These are phyloP conservation scores for Tetrapisispora pingtungensis DNA, from an alignment of 805 yeast species.

Conservation along the genomic window DNA sequence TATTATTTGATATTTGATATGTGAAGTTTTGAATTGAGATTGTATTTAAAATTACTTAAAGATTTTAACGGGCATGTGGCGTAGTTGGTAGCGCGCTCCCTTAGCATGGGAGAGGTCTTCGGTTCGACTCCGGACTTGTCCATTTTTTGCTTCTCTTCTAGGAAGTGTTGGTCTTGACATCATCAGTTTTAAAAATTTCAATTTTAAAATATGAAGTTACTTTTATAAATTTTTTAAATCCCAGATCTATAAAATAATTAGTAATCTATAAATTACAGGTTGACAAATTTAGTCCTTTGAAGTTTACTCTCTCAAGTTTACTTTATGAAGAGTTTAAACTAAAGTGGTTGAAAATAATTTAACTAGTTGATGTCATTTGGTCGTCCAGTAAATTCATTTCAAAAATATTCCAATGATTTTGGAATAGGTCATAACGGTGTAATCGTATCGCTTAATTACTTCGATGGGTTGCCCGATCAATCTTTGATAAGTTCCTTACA, in stretches of 20 bases:
- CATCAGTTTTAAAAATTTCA: neutral
- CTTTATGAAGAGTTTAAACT: no score
- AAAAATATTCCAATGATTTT: slow-evolving; percentile 18
- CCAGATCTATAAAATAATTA: no score
- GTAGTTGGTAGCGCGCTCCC: slow-evolving; percentile 7
- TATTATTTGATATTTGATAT: no score
- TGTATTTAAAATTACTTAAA: no score
- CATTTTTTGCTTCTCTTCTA: neutral
- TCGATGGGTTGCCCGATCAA: slow-evolving; percentile 72
- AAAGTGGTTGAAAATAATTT: neutral
- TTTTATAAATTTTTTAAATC: no score
- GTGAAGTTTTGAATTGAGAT: no score
- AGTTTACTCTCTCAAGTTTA: no score
- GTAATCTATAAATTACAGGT: no score
- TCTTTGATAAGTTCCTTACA: slow-evolving; percentile 37
- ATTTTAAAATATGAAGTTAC: no score
- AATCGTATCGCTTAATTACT: slow-evolving; percentile 60
- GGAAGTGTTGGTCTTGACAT: no score
- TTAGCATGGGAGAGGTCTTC: slow-evolving; percentile 7
- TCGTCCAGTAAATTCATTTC: slow-evolving; percentile 19
- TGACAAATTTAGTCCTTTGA: no score
- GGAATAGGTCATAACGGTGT: slow-evolving; percentile 35
- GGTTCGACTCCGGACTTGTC: slow-evolving; percentile 6
- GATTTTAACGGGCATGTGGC: slow-evolving; percentile 4
- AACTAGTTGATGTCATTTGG: slow-evolving; percentile 22